phyloP scores from a whole-genome alignment of 2,329 filamentous ascomycete species.

The Microdochium paspali region DNA sequence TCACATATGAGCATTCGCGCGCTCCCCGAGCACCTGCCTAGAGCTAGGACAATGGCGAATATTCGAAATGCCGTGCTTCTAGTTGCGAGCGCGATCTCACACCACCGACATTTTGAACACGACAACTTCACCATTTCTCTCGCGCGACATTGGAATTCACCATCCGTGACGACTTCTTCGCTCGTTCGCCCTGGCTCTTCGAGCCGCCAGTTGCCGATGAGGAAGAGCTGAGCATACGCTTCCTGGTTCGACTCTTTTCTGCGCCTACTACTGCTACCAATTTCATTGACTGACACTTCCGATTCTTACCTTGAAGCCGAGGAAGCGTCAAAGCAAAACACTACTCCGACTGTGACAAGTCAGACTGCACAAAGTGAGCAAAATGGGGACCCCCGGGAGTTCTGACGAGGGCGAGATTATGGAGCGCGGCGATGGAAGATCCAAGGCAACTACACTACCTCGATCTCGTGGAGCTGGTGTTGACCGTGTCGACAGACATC shows the following conservation, averaged over 20 bases:
- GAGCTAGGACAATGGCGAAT: too few species aligned
- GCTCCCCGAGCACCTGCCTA: too few species aligned
- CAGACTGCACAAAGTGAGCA: slow-evolving; percentile 17
- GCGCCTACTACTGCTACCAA: slow-evolving; percentile 13
- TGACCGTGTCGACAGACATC: slow-evolving; percentile 86
- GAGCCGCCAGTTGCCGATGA: slow-evolving; percentile 12
- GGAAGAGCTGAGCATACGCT: slow-evolving; percentile 17
- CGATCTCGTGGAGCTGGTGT: slow-evolving; percentile 69
- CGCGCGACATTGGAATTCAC: too few species aligned
- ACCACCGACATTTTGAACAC: too few species aligned
- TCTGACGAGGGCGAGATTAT: slow-evolving; percentile 84
- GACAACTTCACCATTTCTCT: too few species aligned
- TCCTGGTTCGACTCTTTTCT: slow-evolving; percentile 24
- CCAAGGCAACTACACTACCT: slow-evolving; percentile 84
- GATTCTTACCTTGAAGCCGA: slow-evolving; percentile 11
- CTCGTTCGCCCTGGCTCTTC: slow-evolving; percentile 2
- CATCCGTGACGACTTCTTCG: neutral
- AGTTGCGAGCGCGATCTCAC: too few species aligned
- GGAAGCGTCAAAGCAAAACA: slow-evolving; percentile 7
- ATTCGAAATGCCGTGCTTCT: too few species aligned
- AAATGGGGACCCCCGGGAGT: slow-evolving; percentile 37
- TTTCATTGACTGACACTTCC: slow-evolving; percentile 17
- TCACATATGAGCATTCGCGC: too few species aligned
- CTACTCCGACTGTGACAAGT: slow-evolving; percentile 7
- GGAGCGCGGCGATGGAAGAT: slow-evolving; percentile 54